phyloP scores from a whole-genome alignment of 441 rosid species.

The Raphanus hybrid region DNA sequence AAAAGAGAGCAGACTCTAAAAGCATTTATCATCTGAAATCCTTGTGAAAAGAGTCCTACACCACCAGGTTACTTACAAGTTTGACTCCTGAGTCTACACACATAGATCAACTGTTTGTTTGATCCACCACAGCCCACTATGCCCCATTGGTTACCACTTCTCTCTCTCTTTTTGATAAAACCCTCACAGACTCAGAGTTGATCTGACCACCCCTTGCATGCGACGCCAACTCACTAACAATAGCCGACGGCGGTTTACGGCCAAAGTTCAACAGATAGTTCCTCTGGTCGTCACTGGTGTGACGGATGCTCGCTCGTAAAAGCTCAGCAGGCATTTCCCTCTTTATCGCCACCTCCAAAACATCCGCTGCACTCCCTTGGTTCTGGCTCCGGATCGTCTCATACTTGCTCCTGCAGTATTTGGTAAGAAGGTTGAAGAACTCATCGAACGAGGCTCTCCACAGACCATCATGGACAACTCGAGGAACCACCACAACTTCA shows the following conservation, averaged over 20 bases:
- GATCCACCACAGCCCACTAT: conserved; percentile 11
- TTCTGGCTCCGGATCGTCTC: conserved; percentile 66
- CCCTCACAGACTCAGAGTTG: conserved; percentile 73
- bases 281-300: conserved; percentile 84
- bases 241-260: conserved; percentile 51
- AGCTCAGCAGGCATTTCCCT: conserved; percentile 97
- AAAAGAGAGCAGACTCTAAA: conserved; percentile 27
- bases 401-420: conserved; percentile 87
- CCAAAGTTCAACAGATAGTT: conserved; percentile 69
- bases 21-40: conserved; percentile 35
- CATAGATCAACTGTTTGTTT: conserved; percentile 23
- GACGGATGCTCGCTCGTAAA: conserved; percentile 87
- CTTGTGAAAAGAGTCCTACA: conserved; percentile 38
- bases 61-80: conserved; percentile 42
- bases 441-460: conserved; percentile 98
- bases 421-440: conserved; percentile 86
- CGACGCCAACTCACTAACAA: conserved; percentile 46
- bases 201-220: conserved; percentile 54
- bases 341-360: conserved; percentile 68
- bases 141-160: background rate
- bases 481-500: conserved; percentile 49
- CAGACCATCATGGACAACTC: conserved; percentile 58
- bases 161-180: conserved; percentile 39
- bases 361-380: conserved; percentile 52
- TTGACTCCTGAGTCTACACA: conserved; percentile 18